Conservation (phyloP, 2,329 filamentous ascomycete species). For the Monilinia polystroma region DNA sequence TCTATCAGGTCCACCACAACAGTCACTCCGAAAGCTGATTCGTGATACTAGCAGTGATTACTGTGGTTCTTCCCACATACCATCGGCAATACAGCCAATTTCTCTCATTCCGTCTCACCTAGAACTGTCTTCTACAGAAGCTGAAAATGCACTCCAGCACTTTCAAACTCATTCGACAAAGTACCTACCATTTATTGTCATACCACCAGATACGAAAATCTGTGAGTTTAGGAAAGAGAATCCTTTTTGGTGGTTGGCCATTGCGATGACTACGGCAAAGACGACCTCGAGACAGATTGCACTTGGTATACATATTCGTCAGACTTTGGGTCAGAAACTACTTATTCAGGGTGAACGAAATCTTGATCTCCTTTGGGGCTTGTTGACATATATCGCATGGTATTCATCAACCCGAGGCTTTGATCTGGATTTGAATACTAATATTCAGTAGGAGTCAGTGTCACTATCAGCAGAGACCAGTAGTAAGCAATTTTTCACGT, state of each 20-base stretch:
- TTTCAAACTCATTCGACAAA: slow-evolving; percentile 47
- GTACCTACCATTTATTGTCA: slow-evolving; percentile 48
- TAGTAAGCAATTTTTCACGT: neutral
- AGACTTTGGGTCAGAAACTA: slow-evolving; percentile 48
- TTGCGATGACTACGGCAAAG: slow-evolving; percentile 49
- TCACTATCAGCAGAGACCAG: slow-evolving; percentile 16
- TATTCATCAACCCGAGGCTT: neutral
- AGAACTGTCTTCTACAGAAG: slow-evolving; percentile 41
- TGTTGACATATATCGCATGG: slow-evolving; percentile 41
- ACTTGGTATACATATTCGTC: slow-evolving; percentile 45
- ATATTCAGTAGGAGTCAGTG: slow-evolving; percentile 41
- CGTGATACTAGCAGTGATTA: neutral
- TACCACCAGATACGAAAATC: slow-evolving; percentile 44
- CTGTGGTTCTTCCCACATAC: neutral
- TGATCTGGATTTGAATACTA: neutral
- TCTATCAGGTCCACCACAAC: neutral
- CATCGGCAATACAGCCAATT: neutral
- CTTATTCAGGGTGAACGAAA: slow-evolving; percentile 50
- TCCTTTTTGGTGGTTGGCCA: slow-evolving; percentile 53
- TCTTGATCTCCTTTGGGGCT: slow-evolving; percentile 53
- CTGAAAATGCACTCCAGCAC: slow-evolving; percentile 43
- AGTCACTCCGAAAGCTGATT: neutral
- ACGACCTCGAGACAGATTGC: slow-evolving; percentile 44
- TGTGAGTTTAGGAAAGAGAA: slow-evolving; percentile 43
- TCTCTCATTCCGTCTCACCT: slow-evolving; percentile 14